A percentile compares a stretch with the other conserved stretches of the same genome.
These are phyloP conservation scores for Avena insularis DNA, from an alignment of 176 grass and related monocot species.

Conservation along the genomic window DNA sequence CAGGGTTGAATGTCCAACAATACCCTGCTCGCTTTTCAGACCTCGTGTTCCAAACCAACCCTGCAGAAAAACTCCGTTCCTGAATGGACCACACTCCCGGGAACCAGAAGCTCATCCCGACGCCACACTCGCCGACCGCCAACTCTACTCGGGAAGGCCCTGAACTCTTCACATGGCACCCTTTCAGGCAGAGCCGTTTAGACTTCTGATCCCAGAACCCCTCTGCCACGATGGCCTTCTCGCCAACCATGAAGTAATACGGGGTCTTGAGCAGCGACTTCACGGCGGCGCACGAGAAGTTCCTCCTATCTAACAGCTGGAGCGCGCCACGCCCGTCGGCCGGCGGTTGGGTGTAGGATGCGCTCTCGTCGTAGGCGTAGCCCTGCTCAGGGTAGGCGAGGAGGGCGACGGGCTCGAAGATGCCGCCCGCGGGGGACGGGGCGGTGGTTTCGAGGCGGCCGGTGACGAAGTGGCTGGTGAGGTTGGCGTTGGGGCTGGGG, in stretches of 20 bases:
- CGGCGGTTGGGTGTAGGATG: constrained; percentile 57
- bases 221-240: constrained; percentile 67
- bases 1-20: constrained; percentile 37
- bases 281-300: constrained; percentile 45
- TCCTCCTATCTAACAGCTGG: constrained; percentile 51
- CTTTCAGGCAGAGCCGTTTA: constrained; percentile 65
- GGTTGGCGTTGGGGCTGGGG: constrained; percentile 48
- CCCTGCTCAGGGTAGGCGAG: constrained; percentile 60
- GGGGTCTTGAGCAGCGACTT: constrained; percentile 39
- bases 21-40: constrained; percentile 23
- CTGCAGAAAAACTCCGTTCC: constrained; percentile 55
- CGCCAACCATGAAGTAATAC: constrained; percentile 45
- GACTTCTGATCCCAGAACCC: constrained; percentile 69
- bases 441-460: constrained; percentile 61
- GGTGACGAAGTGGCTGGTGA: constrained; percentile 57
- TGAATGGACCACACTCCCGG: constrained; percentile 59
- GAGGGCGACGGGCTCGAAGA: constrained; percentile 57
- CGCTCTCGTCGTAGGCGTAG: constrained; percentile 61
- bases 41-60: constrained; percentile 55
- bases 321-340: constrained; percentile 29
- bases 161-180: constrained; percentile 54
- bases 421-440: neutral
- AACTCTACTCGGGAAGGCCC: constrained; percentile 30
- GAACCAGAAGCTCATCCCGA: constrained; percentile 88
- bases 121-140: constrained; percentile 57